These are phyloP conservation scores for Phytophthora podocarpi DNA, from an alignment of 352 stramenopile species.

Conservation along the genomic window DNA sequence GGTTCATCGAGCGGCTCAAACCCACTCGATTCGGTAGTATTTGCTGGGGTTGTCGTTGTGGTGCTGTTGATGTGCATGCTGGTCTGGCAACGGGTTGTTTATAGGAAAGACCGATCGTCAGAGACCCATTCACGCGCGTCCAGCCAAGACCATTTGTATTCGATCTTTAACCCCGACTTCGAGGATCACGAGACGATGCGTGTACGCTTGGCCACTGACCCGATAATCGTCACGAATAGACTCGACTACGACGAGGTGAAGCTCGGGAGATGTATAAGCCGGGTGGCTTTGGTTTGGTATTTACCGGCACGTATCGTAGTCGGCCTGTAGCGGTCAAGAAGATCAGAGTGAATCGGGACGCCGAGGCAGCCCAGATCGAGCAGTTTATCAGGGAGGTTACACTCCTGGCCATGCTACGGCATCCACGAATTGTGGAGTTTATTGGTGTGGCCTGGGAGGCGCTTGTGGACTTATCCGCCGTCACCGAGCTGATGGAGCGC, in stretches of 20 bases:
- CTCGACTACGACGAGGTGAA: conserved; percentile 48
- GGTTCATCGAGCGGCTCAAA: conserved; percentile 9
- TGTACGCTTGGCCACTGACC: conserved; percentile 38
- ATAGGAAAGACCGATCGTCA: conserved; percentile 22
- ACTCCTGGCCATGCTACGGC: conserved; percentile 43
- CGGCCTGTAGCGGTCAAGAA: conserved; percentile 50
- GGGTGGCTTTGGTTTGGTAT: conserved; percentile 56
- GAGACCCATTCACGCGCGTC: conserved; percentile 13
- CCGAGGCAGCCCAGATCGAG: conserved; percentile 33
- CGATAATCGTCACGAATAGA: conserved; percentile 46
- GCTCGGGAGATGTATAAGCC: conserved; percentile 39
- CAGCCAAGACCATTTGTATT: conserved; percentile 20
- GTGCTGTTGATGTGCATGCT: conserved; percentile 31
- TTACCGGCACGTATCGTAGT: conserved; percentile 34
- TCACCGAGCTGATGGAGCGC: conserved; percentile 64
- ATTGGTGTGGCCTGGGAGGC: conserved; percentile 54
- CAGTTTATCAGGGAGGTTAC: conserved; percentile 50
- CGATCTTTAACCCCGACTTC: conserved; percentile 29
- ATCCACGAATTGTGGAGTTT: conserved; percentile 50
- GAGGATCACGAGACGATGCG: conserved; percentile 34
- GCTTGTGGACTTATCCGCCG: conserved; percentile 39
- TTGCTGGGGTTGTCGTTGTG: conserved; percentile 31
- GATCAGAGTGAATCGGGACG: conserved; percentile 29
- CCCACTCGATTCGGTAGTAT: conserved; percentile 24
- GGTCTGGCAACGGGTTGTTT: conserved; percentile 21